Percentiles rank a stretch among this genome's conserved stretches.
These are phyloP conservation scores for Stemphylium beticola DNA, from an alignment of 2,329 filamentous ascomycete species.

Conservation along the genomic window DNA sequence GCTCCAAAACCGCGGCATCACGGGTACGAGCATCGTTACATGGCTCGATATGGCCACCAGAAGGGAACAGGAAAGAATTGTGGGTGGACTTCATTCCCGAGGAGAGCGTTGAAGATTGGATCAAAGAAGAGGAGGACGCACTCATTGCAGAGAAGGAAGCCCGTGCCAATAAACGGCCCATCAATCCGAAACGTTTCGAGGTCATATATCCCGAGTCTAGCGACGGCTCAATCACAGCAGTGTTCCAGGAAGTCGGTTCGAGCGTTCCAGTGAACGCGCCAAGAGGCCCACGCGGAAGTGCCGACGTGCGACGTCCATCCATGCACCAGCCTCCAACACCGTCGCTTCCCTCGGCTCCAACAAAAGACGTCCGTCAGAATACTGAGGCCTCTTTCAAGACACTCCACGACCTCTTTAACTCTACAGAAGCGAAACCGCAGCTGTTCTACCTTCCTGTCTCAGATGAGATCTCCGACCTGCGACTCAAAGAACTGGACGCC, in stretches of 20 bases:
- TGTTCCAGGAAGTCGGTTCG: slow-evolving; percentile 44
- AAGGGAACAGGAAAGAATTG: slow-evolving; percentile 80
- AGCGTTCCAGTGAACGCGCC: slow-evolving; percentile 32
- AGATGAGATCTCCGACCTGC: slow-evolving; percentile 66
- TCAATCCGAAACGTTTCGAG: slow-evolving; percentile 38
- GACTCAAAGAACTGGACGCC: slow-evolving; percentile 66
- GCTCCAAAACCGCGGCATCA: slow-evolving; percentile 71
- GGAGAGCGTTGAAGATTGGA: slow-evolving; percentile 75
- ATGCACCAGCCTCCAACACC: slow-evolving; percentile 1
- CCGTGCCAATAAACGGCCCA: slow-evolving; percentile 24
- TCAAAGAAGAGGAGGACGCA: slow-evolving; percentile 56
- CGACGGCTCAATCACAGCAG: slow-evolving; percentile 29
- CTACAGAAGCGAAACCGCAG: slow-evolving; percentile 66
- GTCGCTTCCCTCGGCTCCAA: slow-evolving; percentile 5
- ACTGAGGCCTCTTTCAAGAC: slow-evolving; percentile 55
- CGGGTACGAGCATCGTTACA: slow-evolving; percentile 80
- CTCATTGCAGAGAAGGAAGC: slow-evolving; percentile 38
- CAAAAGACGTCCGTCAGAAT: slow-evolving; percentile 27
- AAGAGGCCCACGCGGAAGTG: slow-evolving; percentile 26
- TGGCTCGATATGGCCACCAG: slow-evolving; percentile 81
- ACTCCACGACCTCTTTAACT: slow-evolving; percentile 66
- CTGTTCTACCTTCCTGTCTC: slow-evolving; percentile 71
- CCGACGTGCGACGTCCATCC: slow-evolving; percentile 10
- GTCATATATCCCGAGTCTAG: slow-evolving; percentile 35
- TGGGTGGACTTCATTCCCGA: slow-evolving; percentile 91